Evolutionary conservation across 106 monocot species (phyloP).

Genomic region (Gastrodia elata): DNA sequence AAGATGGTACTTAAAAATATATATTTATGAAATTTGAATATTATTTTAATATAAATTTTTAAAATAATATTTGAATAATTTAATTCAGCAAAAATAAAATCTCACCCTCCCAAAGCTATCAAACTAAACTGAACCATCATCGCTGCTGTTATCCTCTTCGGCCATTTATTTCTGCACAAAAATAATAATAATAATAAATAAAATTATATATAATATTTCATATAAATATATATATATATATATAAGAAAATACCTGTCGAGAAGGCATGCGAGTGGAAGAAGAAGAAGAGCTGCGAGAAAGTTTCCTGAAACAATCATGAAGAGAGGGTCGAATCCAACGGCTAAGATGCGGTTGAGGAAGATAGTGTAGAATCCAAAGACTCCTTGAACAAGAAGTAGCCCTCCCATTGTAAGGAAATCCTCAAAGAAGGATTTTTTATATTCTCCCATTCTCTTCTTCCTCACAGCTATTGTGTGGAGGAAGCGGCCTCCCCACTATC

Average conservation of each 20-base stretch:
- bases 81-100: not conserved
- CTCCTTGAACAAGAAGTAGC: slow-evolving; percentile 25
- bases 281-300: slow-evolving; percentile 20
- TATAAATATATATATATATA: too few relatives aligned
- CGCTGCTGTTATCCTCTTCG: slow-evolving; percentile 11
- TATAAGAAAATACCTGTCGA: slow-evolving; percentile 34
- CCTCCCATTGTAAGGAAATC: slow-evolving; percentile 26
- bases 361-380: slow-evolving; percentile 20
- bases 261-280: slow-evolving; percentile 37
- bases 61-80: not conserved
- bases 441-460: not conserved
- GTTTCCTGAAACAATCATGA: slow-evolving; percentile 21
- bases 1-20: too few relatives aligned
- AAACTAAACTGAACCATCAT: slow-evolving; percentile 26
- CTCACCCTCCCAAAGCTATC: slow-evolving; percentile 39
- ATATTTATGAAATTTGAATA: too few relatives aligned
- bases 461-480: not conserved
- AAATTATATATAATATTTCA: too few relatives aligned
- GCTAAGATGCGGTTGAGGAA: slow-evolving; percentile 20
- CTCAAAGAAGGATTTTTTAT: slow-evolving; percentile 2
- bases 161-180: slow-evolving; percentile 55
- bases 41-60: not conserved
- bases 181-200: too few relatives aligned
- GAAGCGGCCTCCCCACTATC: too few relatives aligned
- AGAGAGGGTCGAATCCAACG: slow-evolving; percentile 27